A percentile compares a stretch with the other conserved stretches of the same genome.
Conservation (phyloP, 2,329 filamentous ascomycete genomes). For the Colletotrichum sansevieriae region DNA sequence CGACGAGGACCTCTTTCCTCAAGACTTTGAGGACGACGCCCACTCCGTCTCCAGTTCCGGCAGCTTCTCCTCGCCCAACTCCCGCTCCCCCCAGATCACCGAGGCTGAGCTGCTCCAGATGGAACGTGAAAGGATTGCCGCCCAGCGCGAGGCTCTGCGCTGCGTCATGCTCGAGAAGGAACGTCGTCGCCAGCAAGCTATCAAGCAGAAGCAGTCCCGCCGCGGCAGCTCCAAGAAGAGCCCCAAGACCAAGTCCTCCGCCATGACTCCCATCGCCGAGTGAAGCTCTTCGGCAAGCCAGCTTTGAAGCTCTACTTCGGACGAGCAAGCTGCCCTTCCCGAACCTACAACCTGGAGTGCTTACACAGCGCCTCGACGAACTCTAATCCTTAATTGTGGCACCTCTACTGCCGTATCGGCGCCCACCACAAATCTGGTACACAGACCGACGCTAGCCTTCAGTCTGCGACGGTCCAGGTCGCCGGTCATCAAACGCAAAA, state of each 20-base stretch:
- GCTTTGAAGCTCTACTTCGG: slow-evolving; percentile 21
- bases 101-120: slow-evolving; percentile 64
- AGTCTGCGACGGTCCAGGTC: slow-evolving; percentile 29
- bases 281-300: slow-evolving; percentile 28
- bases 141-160: slow-evolving; percentile 66
- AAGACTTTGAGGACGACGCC: slow-evolving; percentile 64
- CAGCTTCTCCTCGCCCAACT: slow-evolving; percentile 60
- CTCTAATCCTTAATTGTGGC: slow-evolving; percentile 33
- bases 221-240: slow-evolving; percentile 62
- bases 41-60: slow-evolving; percentile 59
- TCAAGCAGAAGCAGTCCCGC: slow-evolving; percentile 52
- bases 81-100: slow-evolving; percentile 53
- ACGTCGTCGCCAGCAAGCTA: slow-evolving; percentile 58
- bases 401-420: slow-evolving; percentile 17
- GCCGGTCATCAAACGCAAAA: slow-evolving; percentile 24
- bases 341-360: background rate
- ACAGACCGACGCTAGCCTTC: background rate
- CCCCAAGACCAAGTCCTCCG: slow-evolving; percentile 60
- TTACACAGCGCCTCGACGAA: slow-evolving; percentile 30
- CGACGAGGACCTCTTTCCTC: slow-evolving; percentile 73
- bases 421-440: slow-evolving; percentile 5
- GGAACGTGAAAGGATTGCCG: slow-evolving; percentile 63
- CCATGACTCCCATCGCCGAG: slow-evolving; percentile 70
- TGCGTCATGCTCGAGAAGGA: slow-evolving; percentile 68
- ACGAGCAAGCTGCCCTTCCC: slow-evolving; percentile 12